phyloP scores from a whole-genome alignment of 352 stramenopile species.

The Phytophthora pluvialis region DNA sequence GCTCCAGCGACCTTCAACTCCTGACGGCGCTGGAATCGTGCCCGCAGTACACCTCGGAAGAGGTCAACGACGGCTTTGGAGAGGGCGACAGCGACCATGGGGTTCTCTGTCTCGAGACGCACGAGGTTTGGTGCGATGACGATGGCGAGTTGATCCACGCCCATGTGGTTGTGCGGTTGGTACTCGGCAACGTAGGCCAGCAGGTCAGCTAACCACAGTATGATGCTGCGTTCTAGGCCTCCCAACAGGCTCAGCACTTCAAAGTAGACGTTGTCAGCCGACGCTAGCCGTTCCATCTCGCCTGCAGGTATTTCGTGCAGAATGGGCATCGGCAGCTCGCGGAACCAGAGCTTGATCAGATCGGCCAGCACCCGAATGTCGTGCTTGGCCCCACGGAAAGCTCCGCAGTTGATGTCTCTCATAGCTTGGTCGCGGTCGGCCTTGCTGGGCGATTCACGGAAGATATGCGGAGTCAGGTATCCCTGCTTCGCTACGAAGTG shows the following conservation, averaged over 20 bases:
- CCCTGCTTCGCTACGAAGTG: slow-evolving; percentile 78
- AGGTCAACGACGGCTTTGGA: slow-evolving; percentile 89
- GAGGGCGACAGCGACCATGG: slow-evolving; percentile 83
- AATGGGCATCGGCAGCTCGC: slow-evolving; percentile 82
- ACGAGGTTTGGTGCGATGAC: slow-evolving; percentile 91
- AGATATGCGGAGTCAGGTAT: slow-evolving; percentile 79
- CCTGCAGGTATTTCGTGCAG: slow-evolving; percentile 78
- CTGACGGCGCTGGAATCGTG: slow-evolving; percentile 39
- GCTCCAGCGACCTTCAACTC: slow-evolving; percentile 23
- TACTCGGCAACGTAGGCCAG: slow-evolving; percentile 73
- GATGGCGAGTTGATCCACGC: slow-evolving; percentile 90
- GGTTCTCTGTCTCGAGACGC: slow-evolving; percentile 84
- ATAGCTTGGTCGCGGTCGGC: slow-evolving; percentile 85
- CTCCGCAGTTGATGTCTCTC: slow-evolving; percentile 83
- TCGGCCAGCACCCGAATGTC: slow-evolving; percentile 89
- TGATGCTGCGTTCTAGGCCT: slow-evolving; percentile 56
- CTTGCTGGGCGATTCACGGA: slow-evolving; percentile 89
- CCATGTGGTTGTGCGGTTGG: slow-evolving; percentile 87
- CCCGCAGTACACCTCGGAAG: slow-evolving; percentile 60
- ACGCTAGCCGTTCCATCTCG: slow-evolving; percentile 66
- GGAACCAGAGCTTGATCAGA: slow-evolving; percentile 92
- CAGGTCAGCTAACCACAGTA: slow-evolving; percentile 88
- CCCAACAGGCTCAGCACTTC: slow-evolving; percentile 60
- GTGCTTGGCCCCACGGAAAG: slow-evolving; percentile 61
- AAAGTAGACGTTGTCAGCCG: slow-evolving; percentile 48